Percentiles rank a stretch among this genome's conserved stretches.
Conservation (phyloP, 2,329 filamentous ascomycete species). For the Elsinoe arachidis region DNA sequence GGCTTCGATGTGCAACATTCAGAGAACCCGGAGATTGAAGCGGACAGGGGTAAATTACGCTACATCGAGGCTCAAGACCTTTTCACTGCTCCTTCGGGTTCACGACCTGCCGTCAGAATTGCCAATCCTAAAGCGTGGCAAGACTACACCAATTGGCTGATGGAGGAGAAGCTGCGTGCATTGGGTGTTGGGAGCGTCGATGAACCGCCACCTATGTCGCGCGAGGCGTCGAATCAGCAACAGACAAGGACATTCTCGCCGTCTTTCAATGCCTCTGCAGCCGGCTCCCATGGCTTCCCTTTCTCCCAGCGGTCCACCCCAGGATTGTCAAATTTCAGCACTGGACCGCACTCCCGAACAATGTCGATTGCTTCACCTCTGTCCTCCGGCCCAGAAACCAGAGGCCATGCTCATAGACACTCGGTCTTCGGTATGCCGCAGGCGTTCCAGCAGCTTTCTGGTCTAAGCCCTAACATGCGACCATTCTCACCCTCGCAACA, state of each 20-base stretch:
- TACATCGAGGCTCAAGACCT: conserved; percentile 8
- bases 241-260: conserved; percentile 74
- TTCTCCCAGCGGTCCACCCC: conserved; percentile 22
- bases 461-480: conserved; percentile 43
- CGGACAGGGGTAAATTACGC: not conserved
- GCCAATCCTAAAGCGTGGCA: conserved; percentile 68
- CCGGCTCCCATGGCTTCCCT: conserved; percentile 39
- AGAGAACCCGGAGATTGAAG: conserved; percentile 21
- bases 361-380: conserved; percentile 64
- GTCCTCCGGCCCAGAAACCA: conserved; percentile 51
- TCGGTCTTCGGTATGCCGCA: conserved; percentile 57
- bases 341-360: conserved; percentile 40
- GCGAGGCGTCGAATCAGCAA: conserved; percentile 65
- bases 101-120: conserved; percentile 50
- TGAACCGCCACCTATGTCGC: conserved; percentile 58
- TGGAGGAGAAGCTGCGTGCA: conserved; percentile 86
- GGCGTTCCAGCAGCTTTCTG: conserved; percentile 56
- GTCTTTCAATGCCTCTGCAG: conserved; percentile 50
- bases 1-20: conserved; percentile 60
- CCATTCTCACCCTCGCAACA: conserved; percentile 32
- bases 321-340: conserved; percentile 46
- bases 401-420: conserved; percentile 58
- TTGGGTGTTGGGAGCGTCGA: conserved; percentile 76
- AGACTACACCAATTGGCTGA: conserved; percentile 69
- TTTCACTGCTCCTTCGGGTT: conserved; percentile 40